Base-by-base conservation (phyloP, 441 rosid species). In the Eutrema salsugineum region DNA sequence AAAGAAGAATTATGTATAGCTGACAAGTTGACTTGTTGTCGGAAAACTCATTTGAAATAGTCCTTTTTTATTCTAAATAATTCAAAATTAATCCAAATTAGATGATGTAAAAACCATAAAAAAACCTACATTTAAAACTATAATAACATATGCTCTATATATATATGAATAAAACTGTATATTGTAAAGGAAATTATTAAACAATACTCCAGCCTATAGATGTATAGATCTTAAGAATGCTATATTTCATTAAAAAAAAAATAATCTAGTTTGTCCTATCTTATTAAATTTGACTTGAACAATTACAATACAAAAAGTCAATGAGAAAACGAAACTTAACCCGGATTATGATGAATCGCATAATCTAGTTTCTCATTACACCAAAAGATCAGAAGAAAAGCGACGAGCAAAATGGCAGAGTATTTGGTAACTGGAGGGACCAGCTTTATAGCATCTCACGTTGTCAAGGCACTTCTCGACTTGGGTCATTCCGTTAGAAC, bases 361-460 rank as follows among this genome's bases (percentile, higher is more conserved):
- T 17, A 11, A 44, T 55, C 5, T 9, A 55, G 24, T 32, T 20
- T 43, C 46, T 56, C 28, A 35, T 57, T 35, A 57, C 48, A 70
- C 59, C 20, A 59, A 39, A n/a, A n/a, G n/a, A 28, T 40, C 27
- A 40, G 24, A 35, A 46, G 46, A 2, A 35, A 22, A 15, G 15
- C 32, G 56, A 1, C 3, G 14, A 71, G 30, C 1, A 67, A 79
- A 74, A 89, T 89, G 96, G 82, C 82, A 5, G 87, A 85, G 71
- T 91, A 88, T 54, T 85, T 95, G 68, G 96, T 93, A 17, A 91
- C 98, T 0, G 96, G 94, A 32, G 96, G 97, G 28, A 87, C 91
- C 0, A 91, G 98, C 30, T 91, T 89, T 81, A 88, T 93, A 20
- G 96, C 88, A 1, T 80, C 93, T 51, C 79, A 87, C 59, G 66